Evolutionary conservation across 495 filamentous ascomycete species (phyloP).

Genomic region (Evansstolkia leycettana): DNA sequence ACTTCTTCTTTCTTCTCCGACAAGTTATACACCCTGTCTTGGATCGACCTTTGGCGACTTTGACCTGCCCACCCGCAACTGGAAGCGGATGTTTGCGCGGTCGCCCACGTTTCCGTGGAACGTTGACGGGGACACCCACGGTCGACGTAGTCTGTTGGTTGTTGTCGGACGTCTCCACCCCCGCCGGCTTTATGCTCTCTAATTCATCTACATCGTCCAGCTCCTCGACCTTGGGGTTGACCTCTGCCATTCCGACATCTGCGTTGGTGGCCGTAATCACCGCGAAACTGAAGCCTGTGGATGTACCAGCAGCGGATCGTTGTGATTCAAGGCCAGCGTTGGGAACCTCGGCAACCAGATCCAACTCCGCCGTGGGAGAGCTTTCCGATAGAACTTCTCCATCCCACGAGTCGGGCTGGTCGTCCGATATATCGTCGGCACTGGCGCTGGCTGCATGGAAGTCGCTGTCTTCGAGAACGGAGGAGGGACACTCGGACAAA

Average conservation of each 20-base stretch:
- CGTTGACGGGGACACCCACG: slow-evolving; percentile 23
- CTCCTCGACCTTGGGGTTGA: slow-evolving; percentile 32
- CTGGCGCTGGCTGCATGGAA: slow-evolving; percentile 25
- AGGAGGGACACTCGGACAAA: slow-evolving; percentile 9
- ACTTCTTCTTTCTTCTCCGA: slow-evolving; percentile 90
- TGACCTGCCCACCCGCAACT: slow-evolving; percentile 41
- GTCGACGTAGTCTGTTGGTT: slow-evolving; percentile 9
- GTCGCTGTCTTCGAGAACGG: slow-evolving; percentile 17
- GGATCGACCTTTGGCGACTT: slow-evolving; percentile 74
- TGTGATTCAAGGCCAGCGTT: slow-evolving; percentile 4
- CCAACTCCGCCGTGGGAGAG: slow-evolving; percentile 12
- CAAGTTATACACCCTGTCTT: slow-evolving; percentile 94
- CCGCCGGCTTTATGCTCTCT: slow-evolving; percentile 23
- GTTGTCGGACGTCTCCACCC: slow-evolving; percentile 9
- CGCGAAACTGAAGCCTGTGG: slow-evolving; percentile 8
- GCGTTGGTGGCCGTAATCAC: slow-evolving; percentile 5
- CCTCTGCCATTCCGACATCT: slow-evolving; percentile 11
- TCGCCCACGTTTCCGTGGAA: slow-evolving; percentile 54
- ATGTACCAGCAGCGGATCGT: slow-evolving; percentile 3
- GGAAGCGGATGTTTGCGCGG: slow-evolving; percentile 73
- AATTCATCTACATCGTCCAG: slow-evolving; percentile 27
- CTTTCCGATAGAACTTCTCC: slow-evolving; percentile 13
- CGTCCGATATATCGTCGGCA: slow-evolving; percentile 25
- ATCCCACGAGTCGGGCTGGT: slow-evolving; percentile 24
- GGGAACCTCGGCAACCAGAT: slow-evolving; percentile 10